These are phyloP conservation scores for Filosporella fistucella DNA, from an alignment of 495 filamentous ascomycete species.

Conservation along the genomic window DNA sequence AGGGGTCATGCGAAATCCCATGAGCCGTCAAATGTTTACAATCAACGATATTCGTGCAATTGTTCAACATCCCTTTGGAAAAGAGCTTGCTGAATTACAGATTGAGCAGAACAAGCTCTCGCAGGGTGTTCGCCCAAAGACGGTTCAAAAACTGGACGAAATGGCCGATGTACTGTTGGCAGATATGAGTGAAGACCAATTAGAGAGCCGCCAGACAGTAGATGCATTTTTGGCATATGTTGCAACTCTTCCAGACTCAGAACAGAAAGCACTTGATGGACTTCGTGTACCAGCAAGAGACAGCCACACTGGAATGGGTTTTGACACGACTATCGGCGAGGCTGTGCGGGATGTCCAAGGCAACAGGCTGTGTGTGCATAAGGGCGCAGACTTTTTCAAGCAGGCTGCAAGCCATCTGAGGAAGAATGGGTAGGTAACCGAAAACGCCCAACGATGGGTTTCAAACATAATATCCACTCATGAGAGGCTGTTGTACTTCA, in stretches of 20 bases:
- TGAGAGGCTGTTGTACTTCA: too few relatives aligned
- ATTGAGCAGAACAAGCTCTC: constrained; percentile 30
- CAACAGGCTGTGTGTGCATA: constrained; percentile 34
- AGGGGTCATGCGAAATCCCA: constrained; percentile 30
- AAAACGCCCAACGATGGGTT: too few relatives aligned
- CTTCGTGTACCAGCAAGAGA: constrained; percentile 33
- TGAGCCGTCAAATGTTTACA: constrained; percentile 29
- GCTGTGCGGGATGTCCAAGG: constrained; percentile 31
- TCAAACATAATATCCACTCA: too few relatives aligned
- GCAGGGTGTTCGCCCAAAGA: constrained; percentile 30
- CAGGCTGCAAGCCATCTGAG: constrained; percentile 24
- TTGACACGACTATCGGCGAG: constrained; percentile 34
- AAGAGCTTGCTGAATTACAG: constrained; percentile 21
- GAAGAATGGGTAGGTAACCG: not conserved
- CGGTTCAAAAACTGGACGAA: constrained; percentile 29
- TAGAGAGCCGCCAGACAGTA: constrained; percentile 26
- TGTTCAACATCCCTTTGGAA: constrained; percentile 29
- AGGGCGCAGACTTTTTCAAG: constrained; percentile 33
- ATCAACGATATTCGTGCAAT: constrained; percentile 27
- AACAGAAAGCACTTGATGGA: constrained; percentile 31
- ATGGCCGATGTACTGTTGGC: constrained; percentile 27
- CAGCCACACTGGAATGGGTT: constrained; percentile 31
- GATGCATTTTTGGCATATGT: constrained; percentile 33
- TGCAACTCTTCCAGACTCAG: constrained; percentile 29
- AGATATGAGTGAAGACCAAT: constrained; percentile 28